Evolutionary conservation across 441 rosid species (phyloP).

Genomic region (Arabidopsis hybrid): DNA sequence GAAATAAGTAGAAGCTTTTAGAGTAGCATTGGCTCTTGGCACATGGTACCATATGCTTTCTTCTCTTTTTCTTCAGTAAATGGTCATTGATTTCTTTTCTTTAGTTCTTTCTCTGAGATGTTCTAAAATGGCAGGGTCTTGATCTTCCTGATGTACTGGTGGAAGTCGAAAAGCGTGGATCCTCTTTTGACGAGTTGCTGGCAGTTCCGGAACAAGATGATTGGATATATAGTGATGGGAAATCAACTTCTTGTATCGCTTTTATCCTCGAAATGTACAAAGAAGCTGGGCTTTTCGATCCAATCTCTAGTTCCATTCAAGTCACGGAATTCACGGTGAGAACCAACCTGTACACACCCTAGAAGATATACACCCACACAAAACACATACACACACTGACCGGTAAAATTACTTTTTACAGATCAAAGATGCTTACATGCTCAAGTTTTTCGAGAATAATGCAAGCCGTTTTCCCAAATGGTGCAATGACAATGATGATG

Average conservation of each 20-base stretch:
- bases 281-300: slow-evolving; percentile 89
- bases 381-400: slow-evolving; percentile 1
- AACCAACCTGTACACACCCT: slow-evolving; percentile 23
- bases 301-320: slow-evolving; percentile 70
- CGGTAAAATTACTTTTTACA: slow-evolving; percentile 42
- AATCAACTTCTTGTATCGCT: slow-evolving; percentile 91
- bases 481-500: slow-evolving; percentile 88
- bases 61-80: neutral
- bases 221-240: slow-evolving; percentile 92
- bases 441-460: slow-evolving; percentile 81
- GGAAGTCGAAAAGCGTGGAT: slow-evolving; percentile 86
- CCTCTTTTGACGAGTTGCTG: slow-evolving; percentile 81
- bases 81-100: neutral
- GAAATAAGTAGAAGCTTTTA: slow-evolving; percentile 8
- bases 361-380: slow-evolving; percentile 5
- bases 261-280: slow-evolving; percentile 93
- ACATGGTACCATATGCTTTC: slow-evolving; percentile 6
- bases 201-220: slow-evolving; percentile 92
- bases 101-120: slow-evolving; percentile 27
- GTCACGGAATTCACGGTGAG: slow-evolving; percentile 97
- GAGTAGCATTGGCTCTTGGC: slow-evolving; percentile 4
- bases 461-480: slow-evolving; percentile 84
- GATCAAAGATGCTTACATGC: slow-evolving; percentile 93
- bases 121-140: slow-evolving; percentile 59
- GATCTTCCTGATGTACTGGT: slow-evolving; percentile 81